These are phyloP conservation scores for Agarophyton chilense DNA, from an alignment of 23 red algal genomes.

Conservation along the genomic window DNA sequence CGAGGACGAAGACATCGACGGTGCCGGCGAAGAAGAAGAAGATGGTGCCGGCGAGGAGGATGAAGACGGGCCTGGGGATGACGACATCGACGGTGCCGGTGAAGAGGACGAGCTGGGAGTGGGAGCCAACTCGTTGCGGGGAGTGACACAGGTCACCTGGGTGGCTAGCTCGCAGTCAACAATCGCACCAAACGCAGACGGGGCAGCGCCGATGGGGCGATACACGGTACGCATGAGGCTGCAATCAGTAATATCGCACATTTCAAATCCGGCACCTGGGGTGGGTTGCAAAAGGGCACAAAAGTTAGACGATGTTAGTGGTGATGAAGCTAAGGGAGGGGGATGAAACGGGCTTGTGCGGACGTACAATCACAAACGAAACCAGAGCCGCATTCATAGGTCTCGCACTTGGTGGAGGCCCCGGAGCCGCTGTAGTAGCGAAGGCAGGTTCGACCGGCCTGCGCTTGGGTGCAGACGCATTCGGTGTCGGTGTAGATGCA, in stretches of 20 bases:
- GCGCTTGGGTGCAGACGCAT: conserved; percentile 9
- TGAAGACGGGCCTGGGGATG: not conserved
- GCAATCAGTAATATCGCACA: conserved; percentile 44
- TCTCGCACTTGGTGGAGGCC: conserved; percentile 1
- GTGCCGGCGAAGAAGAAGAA: not conserved
- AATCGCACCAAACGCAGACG: not conserved
- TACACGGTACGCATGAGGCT: conserved; percentile 17
- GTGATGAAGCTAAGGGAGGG: no score
- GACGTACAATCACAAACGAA: conserved; percentile 46
- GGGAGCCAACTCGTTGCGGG: not conserved
- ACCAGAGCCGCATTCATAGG: conserved; percentile 22
- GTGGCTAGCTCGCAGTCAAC: conserved; percentile 5
- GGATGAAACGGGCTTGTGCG: not conserved
- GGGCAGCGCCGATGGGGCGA: not conserved
- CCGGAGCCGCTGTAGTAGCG: conserved; percentile 26
- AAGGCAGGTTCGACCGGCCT: conserved; percentile 15
- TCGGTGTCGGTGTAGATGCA: conserved; percentile 31
- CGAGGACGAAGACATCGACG: not conserved
- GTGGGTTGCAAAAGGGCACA: not conserved
- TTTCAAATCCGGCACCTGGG: conserved; percentile 29
- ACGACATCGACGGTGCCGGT: not conserved
- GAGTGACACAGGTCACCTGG: conserved; percentile 33
- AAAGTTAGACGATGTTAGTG: no score
- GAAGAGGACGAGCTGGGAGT: not conserved
- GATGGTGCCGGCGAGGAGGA: conserved; percentile 2